phyloP scores from a whole-genome alignment of 176 grass and related monocot genomes.

The Dactylis glomerata region DNA sequence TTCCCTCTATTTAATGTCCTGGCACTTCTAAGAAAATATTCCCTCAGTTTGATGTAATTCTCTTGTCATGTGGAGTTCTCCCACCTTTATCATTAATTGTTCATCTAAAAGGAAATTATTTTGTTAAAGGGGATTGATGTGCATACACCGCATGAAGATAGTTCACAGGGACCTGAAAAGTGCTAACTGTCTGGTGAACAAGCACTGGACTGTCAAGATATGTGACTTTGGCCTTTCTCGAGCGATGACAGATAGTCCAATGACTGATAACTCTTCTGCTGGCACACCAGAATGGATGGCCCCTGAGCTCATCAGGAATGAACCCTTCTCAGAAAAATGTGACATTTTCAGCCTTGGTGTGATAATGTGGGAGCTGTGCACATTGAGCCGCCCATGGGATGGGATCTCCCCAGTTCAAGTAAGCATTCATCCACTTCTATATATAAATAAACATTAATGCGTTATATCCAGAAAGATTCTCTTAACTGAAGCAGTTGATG shows the following conservation, averaged over 20 bases:
- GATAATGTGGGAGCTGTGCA: conserved; percentile 99
- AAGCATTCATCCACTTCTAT: conserved; percentile 29
- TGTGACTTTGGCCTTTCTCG: conserved; percentile 98
- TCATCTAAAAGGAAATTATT: conserved; percentile 28
- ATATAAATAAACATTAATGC: conserved; percentile 4
- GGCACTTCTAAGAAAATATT: conserved; percentile 1
- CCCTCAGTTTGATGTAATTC: background rate
- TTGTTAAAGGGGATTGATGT: conserved; percentile 87
- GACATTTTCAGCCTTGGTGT: conserved; percentile 99
- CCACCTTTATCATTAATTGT: conserved; percentile 12
- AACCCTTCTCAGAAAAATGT: conserved; percentile 96
- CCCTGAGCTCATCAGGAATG: conserved; percentile 91
- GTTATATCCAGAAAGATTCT: background rate
- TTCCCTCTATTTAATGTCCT: conserved; percentile 17
- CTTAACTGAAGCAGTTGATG: background rate
- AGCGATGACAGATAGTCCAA: conserved; percentile 58
- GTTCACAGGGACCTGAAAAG: conserved; percentile 97
- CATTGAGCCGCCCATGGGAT: conserved; percentile 92
- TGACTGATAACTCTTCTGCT: conserved; percentile 90
- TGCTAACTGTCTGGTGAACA: conserved; percentile 99
- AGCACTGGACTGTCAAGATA: conserved; percentile 94
- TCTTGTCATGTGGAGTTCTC: background rate
- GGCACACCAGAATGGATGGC: conserved; percentile 99
- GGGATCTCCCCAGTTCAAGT: conserved; percentile 89
- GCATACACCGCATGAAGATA: conserved; percentile 98